Evolutionary conservation across 2,329 filamentous ascomycete species (phyloP).

Genomic region (Talaromyces piceae): DNA sequence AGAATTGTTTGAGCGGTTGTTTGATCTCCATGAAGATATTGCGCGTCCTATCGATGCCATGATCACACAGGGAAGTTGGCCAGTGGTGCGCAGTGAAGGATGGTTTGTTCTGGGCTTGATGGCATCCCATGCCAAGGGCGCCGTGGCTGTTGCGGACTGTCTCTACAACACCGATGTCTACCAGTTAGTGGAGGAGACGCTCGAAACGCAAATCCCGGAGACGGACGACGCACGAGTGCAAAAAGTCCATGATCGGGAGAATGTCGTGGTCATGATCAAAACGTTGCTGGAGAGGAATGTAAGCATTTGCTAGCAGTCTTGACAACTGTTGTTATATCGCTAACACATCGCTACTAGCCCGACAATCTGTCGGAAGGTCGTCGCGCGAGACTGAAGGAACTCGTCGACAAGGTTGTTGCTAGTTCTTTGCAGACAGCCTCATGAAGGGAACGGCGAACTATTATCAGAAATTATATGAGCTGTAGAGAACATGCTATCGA

Average conservation of each 20-base stretch:
- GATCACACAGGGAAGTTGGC: constrained; percentile 41
- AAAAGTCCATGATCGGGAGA: constrained; percentile 33
- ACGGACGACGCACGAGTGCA: constrained; percentile 21
- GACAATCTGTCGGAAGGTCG: constrained; percentile 20
- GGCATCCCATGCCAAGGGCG: constrained; percentile 29
- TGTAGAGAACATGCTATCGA: no score
- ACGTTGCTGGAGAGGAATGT: constrained; percentile 34
- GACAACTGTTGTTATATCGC: no score
- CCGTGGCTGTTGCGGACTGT: constrained; percentile 26
- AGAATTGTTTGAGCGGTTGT: constrained; percentile 25
- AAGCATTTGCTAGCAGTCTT: constrained; percentile 13
- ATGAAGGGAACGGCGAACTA: no score
- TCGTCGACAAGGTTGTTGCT: constrained; percentile 21
- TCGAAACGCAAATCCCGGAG: constrained; percentile 18
- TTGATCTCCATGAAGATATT: constrained; percentile 28
- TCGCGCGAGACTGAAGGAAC: constrained; percentile 21
- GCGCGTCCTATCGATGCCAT: constrained; percentile 36
- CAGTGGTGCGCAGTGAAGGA: constrained; percentile 42
- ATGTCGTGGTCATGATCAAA: constrained; percentile 33
- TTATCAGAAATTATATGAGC: no score
- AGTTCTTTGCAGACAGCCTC: not conserved
- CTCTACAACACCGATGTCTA: constrained; percentile 29
- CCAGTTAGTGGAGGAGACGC: constrained; percentile 25
- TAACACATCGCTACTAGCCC: constrained; percentile 18
- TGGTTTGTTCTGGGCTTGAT: constrained; percentile 44